Conservation (phyloP, 495 filamentous ascomycete species). For the Trichodelitschia bisporula region DNA sequence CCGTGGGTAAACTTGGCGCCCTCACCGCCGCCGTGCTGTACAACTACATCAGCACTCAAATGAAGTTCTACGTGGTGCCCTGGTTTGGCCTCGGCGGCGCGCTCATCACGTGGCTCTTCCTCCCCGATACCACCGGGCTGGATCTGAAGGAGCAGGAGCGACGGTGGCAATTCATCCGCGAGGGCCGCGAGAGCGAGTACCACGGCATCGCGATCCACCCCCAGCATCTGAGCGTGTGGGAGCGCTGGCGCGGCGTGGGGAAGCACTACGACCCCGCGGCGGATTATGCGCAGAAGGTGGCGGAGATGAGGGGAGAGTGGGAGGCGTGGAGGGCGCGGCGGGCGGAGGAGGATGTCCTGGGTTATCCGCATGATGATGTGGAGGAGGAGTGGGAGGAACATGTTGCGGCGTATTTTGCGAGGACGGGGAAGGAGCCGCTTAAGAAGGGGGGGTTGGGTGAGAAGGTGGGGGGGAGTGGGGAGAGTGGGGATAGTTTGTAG, state of each 20-base stretch:
- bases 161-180: conserved; percentile 55
- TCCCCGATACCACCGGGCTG: conserved; percentile 79
- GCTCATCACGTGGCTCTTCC: conserved; percentile 51
- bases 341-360: conserved; percentile 20
- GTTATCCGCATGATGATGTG: conserved; percentile 12
- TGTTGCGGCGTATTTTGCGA: conserved; percentile 18
- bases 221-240: conserved; percentile 61
- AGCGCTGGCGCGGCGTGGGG: conserved; percentile 42
- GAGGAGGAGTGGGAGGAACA: conserved; percentile 16
- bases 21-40: conserved; percentile 63
- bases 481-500: no score
- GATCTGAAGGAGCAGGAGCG: conserved; percentile 89
- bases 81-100: conserved; percentile 78
- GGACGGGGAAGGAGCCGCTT: conserved; percentile 8
- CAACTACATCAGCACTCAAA: conserved; percentile 60
- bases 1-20: conserved; percentile 60
- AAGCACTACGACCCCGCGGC: conserved; percentile 56
- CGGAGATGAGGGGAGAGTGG: conserved; percentile 53
- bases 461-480: no score
- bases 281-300: conserved; percentile 55
- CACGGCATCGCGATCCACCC: conserved; percentile 75
- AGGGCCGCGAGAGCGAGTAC: conserved; percentile 51
- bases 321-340: conserved; percentile 25
- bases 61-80: conserved; percentile 67
- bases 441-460: neutral